A percentile compares a stretch with the other conserved stretches of the same genome.
phyloP scores from a whole-genome alignment of 257 asterid species.

The Solanum peruvianum region DNA sequence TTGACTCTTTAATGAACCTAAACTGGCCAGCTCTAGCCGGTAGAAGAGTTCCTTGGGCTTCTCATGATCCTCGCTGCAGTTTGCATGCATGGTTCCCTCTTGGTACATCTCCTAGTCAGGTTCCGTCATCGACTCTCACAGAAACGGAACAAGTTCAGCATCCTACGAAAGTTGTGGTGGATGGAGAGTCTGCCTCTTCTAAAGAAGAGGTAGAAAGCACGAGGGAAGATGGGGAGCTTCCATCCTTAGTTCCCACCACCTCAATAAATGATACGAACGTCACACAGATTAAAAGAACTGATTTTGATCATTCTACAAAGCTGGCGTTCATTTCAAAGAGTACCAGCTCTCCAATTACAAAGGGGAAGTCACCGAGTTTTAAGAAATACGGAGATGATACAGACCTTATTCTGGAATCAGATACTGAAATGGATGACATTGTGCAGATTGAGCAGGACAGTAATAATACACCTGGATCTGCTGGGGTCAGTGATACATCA shows the following conservation, averaged over 20 bases:
- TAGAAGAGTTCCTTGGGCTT: constrained; percentile 83
- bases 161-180: constrained; percentile 22
- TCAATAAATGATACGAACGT: constrained; percentile 21
- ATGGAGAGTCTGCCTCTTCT: constrained; percentile 25
- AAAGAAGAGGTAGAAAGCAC: constrained; percentile 47
- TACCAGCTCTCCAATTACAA: constrained; percentile 44
- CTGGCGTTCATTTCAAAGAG: constrained; percentile 57
- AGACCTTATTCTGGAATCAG: constrained; percentile 80
- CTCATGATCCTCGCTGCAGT: constrained; percentile 66
- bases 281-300: constrained; percentile 35
- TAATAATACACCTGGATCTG: constrained; percentile 18
- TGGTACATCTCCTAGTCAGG: constrained; percentile 20
- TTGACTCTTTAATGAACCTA: constrained; percentile 60
- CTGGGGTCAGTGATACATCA: constrained; percentile 13
- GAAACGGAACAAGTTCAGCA: constrained; percentile 42
- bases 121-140: constrained; percentile 14
- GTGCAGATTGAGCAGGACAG: constrained; percentile 38
- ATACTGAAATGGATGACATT: constrained; percentile 29
- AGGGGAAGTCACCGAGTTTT: constrained; percentile 60
- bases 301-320: constrained; percentile 40
- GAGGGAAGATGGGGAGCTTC: constrained; percentile 95
- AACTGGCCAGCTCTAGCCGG: constrained; percentile 65
- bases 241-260: constrained; percentile 38
- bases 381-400: constrained; percentile 59
- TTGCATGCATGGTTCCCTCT: constrained; percentile 55